Evolutionary conservation across 495 filamentous ascomycete genomes (phyloP).

Genomic region (Penicillium silybi): DNA sequence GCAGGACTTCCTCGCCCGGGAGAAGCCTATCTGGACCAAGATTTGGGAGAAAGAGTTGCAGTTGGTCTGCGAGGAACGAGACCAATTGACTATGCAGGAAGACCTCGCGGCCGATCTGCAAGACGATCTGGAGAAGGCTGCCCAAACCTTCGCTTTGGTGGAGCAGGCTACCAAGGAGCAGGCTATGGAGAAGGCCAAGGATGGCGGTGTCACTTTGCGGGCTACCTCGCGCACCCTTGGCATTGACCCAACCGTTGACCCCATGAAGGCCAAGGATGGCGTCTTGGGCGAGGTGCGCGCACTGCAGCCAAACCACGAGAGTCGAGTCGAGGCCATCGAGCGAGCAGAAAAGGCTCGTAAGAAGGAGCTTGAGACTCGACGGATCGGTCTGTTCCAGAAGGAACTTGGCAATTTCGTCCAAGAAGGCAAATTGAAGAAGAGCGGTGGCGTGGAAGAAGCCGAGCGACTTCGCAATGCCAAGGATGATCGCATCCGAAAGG

Average conservation of each 20-base stretch:
- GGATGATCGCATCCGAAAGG: constrained; percentile 81
- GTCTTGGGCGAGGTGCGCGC: constrained; percentile 92
- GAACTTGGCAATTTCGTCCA: constrained; percentile 86
- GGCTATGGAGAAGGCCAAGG: constrained; percentile 60
- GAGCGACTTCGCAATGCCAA: constrained; percentile 79
- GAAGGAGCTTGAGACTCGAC: constrained; percentile 77
- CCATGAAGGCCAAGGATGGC: constrained; percentile 77
- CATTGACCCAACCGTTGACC: constrained; percentile 64
- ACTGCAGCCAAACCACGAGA: constrained; percentile 92
- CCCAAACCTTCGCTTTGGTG: constrained; percentile 87
- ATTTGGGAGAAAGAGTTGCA: constrained; percentile 97
- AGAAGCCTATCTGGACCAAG: constrained; percentile 96
- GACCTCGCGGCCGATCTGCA: constrained; percentile 87
- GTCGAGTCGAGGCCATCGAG: constrained; percentile 89
- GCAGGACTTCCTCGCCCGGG: constrained; percentile 82
- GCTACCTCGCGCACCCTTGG: constrained; percentile 58
- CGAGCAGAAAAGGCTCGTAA: constrained; percentile 84
- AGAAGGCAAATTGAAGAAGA: constrained; percentile 92
- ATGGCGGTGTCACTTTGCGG: constrained; percentile 39
- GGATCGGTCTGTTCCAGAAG: constrained; percentile 77
- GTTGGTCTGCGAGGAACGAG: constrained; percentile 89
- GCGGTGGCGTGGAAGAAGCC: constrained; percentile 88
- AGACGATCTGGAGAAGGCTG: constrained; percentile 91
- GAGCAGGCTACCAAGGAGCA: constrained; percentile 97
- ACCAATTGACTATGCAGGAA: constrained; percentile 90